A percentile compares a stretch with the other conserved stretches of the same genome.
Conservation (phyloP, 331 rosid species). For the Spiraea crenata region DNA sequence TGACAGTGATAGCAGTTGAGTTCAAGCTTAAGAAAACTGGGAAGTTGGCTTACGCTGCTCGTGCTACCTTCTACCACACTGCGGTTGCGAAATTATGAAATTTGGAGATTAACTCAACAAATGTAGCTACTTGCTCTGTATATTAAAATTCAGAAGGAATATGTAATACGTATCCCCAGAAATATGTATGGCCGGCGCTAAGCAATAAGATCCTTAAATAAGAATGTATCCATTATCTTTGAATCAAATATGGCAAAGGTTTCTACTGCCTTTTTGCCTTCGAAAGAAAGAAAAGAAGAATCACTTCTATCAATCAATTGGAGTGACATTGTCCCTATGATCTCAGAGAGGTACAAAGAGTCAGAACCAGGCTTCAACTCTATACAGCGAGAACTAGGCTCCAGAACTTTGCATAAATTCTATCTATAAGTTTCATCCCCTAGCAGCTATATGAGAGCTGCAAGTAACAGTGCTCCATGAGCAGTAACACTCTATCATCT, state of each 20-base stretch:
- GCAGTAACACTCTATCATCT: neutral
- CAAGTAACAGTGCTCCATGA: neutral
- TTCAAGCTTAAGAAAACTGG: slow-evolving; percentile 53
- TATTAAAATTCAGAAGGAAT: too few species aligned
- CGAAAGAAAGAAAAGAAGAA: neutral
- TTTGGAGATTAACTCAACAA: neutral
- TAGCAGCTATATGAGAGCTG: neutral
- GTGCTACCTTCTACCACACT: slow-evolving; percentile 65
- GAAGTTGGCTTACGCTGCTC: slow-evolving; percentile 49
- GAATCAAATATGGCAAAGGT: too few species aligned
- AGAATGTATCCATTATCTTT: too few species aligned
- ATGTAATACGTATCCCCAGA: too few species aligned
- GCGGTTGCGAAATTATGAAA: slow-evolving; percentile 57
- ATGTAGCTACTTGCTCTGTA: too few species aligned
- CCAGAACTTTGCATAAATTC: neutral
- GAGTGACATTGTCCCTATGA: neutral
- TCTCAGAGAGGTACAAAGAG: neutral
- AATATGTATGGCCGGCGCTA: too few species aligned
- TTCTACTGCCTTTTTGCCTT: neutral
- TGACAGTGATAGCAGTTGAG: slow-evolving; percentile 51
- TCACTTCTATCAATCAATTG: neutral
- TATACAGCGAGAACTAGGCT: neutral
- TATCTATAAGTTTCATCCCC: neutral
- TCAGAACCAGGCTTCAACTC: neutral
- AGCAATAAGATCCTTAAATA: too few species aligned